These are phyloP conservation scores for Pseudodiploospora longispora DNA, from an alignment of 2,329 filamentous ascomycete species.

Conservation along the genomic window DNA sequence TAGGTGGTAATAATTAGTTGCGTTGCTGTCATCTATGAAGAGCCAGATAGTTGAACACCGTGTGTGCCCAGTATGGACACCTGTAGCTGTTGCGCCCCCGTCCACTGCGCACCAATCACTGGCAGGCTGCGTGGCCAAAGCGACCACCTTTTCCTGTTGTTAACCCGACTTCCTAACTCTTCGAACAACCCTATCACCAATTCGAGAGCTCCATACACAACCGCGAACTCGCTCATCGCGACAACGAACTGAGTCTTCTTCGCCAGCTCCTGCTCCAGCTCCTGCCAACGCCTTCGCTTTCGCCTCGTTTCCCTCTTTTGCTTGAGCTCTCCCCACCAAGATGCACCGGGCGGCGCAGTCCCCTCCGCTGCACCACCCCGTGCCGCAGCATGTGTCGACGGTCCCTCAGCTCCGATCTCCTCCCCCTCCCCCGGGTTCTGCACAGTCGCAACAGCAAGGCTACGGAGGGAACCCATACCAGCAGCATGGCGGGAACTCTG, in stretches of 20 bases:
- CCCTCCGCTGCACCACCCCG: conserved; percentile 90
- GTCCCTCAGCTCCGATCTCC: conserved; percentile 95
- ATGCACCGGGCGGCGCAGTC: conserved; percentile 89
- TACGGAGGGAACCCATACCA: conserved; percentile 69
- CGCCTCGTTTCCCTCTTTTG: conserved; percentile 5
- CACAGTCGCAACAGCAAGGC: conserved; percentile 55
- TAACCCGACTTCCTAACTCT: no score
- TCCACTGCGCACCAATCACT: no score
- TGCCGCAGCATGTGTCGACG: conserved; percentile 96
- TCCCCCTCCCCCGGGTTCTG: conserved; percentile 66
- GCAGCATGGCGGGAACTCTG: conserved; percentile 45
- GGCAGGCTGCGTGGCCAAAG: no score
- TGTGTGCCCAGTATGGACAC: no score
- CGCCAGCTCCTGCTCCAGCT: conserved; percentile 1
- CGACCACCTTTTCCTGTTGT: no score
- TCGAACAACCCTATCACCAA: no score
- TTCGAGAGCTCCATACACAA: not conserved
- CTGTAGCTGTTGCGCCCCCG: no score
- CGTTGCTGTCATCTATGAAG: no score
- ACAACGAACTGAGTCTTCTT: no score
- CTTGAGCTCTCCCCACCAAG: conserved; percentile 9
- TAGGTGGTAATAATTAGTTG: no score
- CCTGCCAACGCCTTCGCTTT: conserved; percentile 13
- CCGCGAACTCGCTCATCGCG: not conserved
- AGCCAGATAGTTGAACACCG: no score